Evolutionary conservation across 1,284 basidiomycete genomes (phyloP), one percentile per base, ranked within the genome.

Genomic region (Agroathelia rolfsii): DNA sequence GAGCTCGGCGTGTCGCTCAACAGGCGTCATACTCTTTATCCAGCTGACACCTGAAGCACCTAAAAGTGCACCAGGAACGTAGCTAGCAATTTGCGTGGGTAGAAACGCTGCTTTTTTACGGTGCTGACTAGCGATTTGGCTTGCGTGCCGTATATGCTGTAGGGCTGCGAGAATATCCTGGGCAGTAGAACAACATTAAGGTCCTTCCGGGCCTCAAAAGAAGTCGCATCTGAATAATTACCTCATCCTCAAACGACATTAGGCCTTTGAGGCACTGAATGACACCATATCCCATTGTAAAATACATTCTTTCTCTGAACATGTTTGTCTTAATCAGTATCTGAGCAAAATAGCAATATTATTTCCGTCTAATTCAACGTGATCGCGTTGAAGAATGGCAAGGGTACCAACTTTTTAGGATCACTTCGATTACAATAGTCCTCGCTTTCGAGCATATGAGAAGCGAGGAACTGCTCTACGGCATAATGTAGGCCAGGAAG

Each of bases 391-490:
- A 26, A 28, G n/a, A 19, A 34, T n/a, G 25, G 4, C 5, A 7
- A 16, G 27, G 13, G n/a, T 1, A 61, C 69, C 37, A 40, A 80
- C 74, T 72, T 79, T 34, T 70, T 59, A 9, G 71, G 67, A 46
- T 88, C 83, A 36, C 62, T 66, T 43, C 66, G 53, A 39, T 72
- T 55, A 42, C 76, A 78, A 46, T 78, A 78, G 24, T 77, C 69
- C 61, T 97, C 94, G 9, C 83, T 73, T 55, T 96, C 89, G 23
- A 80, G 61, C 90, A 97, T 97, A 32, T 80, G 69, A 28, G 82
- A 87, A 30, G 77, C 75, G 36, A 98, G 65, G 62, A 98, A 97
- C 30, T 78, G 59, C 39, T 82, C 70, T 13, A 88, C 65, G 3
- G 79, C 83, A 54, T 79, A 77, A 22, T 64, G 61, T 12, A 86